A percentile compares a stretch with the other conserved stretches of the same genome.
Evolutionary conservation across 1,284 basidiomycete genomes (phyloP).

Genomic region (Pseudozyma hubeiensis): DNA sequence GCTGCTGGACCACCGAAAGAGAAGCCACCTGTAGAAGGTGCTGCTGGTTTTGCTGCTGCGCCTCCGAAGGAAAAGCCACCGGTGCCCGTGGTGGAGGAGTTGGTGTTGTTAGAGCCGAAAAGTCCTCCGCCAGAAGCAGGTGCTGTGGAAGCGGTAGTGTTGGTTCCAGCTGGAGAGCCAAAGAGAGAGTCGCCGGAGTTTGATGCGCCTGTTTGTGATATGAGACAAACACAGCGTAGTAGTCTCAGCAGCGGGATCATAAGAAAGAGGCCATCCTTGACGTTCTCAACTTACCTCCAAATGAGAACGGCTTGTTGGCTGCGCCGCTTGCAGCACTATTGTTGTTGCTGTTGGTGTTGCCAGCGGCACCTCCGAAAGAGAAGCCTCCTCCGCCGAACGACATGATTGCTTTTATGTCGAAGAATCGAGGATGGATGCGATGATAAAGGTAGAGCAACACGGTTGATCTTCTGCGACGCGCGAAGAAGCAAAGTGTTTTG

Average conservation of each 20-base stretch:
- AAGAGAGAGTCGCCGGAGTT: slow-evolving; percentile 34
- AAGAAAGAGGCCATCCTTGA: background rate
- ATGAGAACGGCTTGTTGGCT: slow-evolving; percentile 47
- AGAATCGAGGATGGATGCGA: background rate
- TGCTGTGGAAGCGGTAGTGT: slow-evolving; percentile 4
- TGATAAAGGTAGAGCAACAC: background rate
- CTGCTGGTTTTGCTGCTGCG: slow-evolving; percentile 33
- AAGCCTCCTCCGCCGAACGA: slow-evolving; percentile 53
- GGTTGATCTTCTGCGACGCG: slow-evolving; percentile 24
- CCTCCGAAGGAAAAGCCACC: slow-evolving; percentile 50
- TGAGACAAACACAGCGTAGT: background rate
- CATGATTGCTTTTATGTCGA: slow-evolving; percentile 16
- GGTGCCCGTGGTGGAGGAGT: slow-evolving; percentile 1
- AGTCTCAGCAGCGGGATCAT: background rate
- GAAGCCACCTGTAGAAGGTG: slow-evolving; percentile 46
- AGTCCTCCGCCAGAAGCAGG: slow-evolving; percentile 22
- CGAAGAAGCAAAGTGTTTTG: slow-evolving; percentile 12
- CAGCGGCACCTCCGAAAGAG: slow-evolving; percentile 42
- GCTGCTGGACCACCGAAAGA: slow-evolving; percentile 42
- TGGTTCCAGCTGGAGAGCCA: slow-evolving; percentile 20
- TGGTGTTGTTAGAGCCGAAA: slow-evolving; percentile 26
- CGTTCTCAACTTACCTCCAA: slow-evolving; percentile 26
- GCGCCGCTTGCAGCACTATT: slow-evolving; percentile 19
- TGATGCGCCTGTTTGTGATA: slow-evolving; percentile 17
- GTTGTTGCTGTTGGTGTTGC: slow-evolving; percentile 24